Evolutionary conservation across 306 rosid species (phyloP).

Genomic region (Sechiopsis laciniata): DNA sequence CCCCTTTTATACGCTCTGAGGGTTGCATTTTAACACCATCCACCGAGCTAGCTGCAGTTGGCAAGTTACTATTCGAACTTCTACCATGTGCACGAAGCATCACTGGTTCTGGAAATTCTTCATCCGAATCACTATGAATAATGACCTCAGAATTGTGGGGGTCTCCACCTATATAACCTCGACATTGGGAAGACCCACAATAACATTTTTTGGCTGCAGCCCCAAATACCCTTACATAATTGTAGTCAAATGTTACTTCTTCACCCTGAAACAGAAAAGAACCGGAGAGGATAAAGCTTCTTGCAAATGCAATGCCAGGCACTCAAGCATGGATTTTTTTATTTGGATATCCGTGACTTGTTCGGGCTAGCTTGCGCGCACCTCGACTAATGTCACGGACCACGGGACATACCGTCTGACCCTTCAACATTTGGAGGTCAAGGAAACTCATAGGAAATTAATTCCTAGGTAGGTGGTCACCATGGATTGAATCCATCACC

Average conservation of each 20-base stretch:
- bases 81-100: constrained; percentile 50
- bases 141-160: constrained; percentile 57
- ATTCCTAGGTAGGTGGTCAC: too few relatives aligned
- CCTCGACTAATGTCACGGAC: too few relatives aligned
- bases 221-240: constrained; percentile 97
- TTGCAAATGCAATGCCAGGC: not conserved
- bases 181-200: constrained; percentile 75
- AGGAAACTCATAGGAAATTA: too few relatives aligned
- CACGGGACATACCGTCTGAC: too few relatives aligned
- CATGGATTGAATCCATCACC: too few relatives aligned
- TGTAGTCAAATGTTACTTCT: constrained; percentile 99
- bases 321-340: too few relatives aligned
- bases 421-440: too few relatives aligned
- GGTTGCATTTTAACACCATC: constrained; percentile 29
- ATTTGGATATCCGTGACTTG: too few relatives aligned
- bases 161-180: constrained; percentile 94
- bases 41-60: constrained; percentile 25
- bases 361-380: too few relatives aligned
- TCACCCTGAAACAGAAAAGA: constrained; percentile 58
- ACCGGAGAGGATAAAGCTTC: constrained; percentile 19
- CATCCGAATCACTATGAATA: constrained; percentile 91
- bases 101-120: constrained; percentile 78
- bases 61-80: constrained; percentile 27
- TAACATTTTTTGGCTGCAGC: constrained; percentile 98
- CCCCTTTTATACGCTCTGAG: constrained; percentile 29